phyloP scores from a whole-genome alignment of 1,284 basidiomycete species.

The Cutaneotrichosporon mucoides region DNA sequence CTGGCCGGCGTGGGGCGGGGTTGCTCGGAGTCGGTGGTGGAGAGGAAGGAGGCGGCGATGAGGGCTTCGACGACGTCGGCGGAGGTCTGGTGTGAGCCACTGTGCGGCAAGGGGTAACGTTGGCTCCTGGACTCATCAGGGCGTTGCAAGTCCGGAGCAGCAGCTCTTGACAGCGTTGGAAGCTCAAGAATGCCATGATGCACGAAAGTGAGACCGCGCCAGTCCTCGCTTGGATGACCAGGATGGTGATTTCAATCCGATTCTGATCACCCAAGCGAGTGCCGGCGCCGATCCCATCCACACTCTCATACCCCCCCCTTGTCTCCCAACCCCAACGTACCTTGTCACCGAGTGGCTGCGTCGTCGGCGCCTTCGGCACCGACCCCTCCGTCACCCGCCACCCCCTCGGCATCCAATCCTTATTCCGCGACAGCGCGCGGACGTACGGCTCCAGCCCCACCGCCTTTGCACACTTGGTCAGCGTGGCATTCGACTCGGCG shows the following conservation, averaged over 20 bases:
- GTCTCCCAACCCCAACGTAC: no score
- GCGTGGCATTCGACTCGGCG: conserved; percentile 26
- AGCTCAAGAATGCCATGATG: no score
- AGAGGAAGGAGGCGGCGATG: conserved; percentile 37
- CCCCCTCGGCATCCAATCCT: conserved; percentile 27
- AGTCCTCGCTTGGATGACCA: no score
- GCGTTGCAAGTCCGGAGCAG: no score
- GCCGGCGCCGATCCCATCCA: no score
- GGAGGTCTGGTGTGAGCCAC: neutral
- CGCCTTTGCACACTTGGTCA: conserved; percentile 20
- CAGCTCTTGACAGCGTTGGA: no score
- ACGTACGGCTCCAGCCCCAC: conserved; percentile 32
- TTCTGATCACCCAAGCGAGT: no score
- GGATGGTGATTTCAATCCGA: no score
- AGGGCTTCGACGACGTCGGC: conserved; percentile 41
- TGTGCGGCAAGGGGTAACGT: no score
- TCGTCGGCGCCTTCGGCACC: neutral
- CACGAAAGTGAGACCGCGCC: no score
- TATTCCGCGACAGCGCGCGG: conserved; percentile 6
- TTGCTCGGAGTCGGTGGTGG: conserved; percentile 19
- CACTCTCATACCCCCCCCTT: no score
- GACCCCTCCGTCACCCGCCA: conserved; percentile 16
- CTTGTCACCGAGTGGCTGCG: conserved; percentile 22
- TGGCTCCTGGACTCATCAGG: no score
- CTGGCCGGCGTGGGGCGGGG: conserved; percentile 5